These are phyloP conservation scores for Citrus mangshanensis DNA, from an alignment of 345 rosid genomes.

Conservation along the genomic window DNA sequence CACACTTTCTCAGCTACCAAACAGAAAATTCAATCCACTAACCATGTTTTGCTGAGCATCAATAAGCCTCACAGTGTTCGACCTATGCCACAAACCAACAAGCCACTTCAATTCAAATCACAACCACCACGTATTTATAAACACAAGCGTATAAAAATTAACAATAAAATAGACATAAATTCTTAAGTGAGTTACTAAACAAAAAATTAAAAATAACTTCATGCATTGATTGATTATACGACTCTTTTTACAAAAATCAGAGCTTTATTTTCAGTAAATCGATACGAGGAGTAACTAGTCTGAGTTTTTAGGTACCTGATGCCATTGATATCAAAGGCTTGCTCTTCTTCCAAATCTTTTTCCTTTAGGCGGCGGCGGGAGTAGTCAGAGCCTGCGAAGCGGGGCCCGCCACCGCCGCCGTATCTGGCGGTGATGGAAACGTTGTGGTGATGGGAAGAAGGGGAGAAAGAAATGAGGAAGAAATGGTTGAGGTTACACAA, in stretches of 20 bases:
- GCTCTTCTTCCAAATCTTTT: constrained; percentile 47
- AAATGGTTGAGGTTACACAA: constrained; percentile 20
- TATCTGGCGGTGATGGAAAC: constrained; percentile 43
- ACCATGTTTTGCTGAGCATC: constrained; percentile 83
- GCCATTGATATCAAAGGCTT: constrained; percentile 58
- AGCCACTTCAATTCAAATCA: constrained; percentile 3
- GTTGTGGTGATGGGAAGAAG: constrained; percentile 29
- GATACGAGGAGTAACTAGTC: too few relatives aligned
- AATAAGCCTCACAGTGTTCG: constrained; percentile 75
- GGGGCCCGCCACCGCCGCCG: constrained; percentile 49
- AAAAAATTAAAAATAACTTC: too few relatives aligned
- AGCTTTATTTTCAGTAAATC: not conserved
- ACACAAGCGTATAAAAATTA: not conserved
- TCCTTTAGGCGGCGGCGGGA: constrained; percentile 39
- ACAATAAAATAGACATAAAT: too few relatives aligned
- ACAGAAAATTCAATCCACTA: constrained; percentile 21
- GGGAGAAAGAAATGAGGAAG: constrained; percentile 15
- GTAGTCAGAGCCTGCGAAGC: constrained; percentile 30
- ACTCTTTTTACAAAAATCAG: not conserved
- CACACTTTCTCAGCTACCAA: constrained; percentile 1
- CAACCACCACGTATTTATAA: not conserved
- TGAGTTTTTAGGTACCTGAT: constrained; percentile 41
- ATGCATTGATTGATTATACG: not conserved
- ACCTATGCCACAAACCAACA: constrained; percentile 37
- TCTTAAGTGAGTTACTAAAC: not conserved